These are phyloP conservation scores for Ustilago lituana DNA, from an alignment of 1,284 basidiomycete genomes.

Conservation along the genomic window DNA sequence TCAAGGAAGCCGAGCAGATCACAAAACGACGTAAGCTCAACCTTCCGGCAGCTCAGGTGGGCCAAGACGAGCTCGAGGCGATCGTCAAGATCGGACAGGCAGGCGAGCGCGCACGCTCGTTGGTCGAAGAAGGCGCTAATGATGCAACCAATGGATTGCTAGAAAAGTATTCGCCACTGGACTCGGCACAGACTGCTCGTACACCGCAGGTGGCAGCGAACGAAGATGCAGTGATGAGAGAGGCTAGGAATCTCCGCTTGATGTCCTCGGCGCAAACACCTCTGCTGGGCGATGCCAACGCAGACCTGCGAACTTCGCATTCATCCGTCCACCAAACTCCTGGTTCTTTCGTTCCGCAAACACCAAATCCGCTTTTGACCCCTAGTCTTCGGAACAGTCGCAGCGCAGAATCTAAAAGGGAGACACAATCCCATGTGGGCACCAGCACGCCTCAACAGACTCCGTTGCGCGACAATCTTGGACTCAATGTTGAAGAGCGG, in stretches of 20 bases:
- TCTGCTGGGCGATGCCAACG: slow-evolving; percentile 94
- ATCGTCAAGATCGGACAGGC: slow-evolving; percentile 98
- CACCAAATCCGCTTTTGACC: slow-evolving; percentile 93
- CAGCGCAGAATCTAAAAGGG: neutral
- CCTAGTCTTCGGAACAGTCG: slow-evolving; percentile 55
- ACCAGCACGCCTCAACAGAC: slow-evolving; percentile 81
- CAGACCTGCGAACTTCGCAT: slow-evolving; percentile 63
- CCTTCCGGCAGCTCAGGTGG: slow-evolving; percentile 90
- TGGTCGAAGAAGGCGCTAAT: slow-evolving; percentile 75
- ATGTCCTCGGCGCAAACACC: slow-evolving; percentile 93
- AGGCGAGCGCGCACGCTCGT: slow-evolving; percentile 83
- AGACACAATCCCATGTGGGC: slow-evolving; percentile 9
- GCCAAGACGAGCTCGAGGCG: slow-evolving; percentile 94
- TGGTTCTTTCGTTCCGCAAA: slow-evolving; percentile 74
- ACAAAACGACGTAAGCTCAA: slow-evolving; percentile 85
- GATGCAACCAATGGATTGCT: slow-evolving; percentile 86
- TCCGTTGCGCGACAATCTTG: slow-evolving; percentile 87
- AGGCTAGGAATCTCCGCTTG: slow-evolving; percentile 92
- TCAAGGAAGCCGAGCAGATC: slow-evolving; percentile 96
- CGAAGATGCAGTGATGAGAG: slow-evolving; percentile 76
- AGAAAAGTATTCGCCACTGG: slow-evolving; percentile 89
- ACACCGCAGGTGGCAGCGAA: slow-evolving; percentile 92
- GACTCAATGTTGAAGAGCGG: slow-evolving; percentile 75
- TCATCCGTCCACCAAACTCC: slow-evolving; percentile 4
- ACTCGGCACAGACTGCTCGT: slow-evolving; percentile 85